These are phyloP conservation scores for Leishmania gerbilli DNA, from an alignment of 208 protist species.

Conservation along the genomic window DNA sequence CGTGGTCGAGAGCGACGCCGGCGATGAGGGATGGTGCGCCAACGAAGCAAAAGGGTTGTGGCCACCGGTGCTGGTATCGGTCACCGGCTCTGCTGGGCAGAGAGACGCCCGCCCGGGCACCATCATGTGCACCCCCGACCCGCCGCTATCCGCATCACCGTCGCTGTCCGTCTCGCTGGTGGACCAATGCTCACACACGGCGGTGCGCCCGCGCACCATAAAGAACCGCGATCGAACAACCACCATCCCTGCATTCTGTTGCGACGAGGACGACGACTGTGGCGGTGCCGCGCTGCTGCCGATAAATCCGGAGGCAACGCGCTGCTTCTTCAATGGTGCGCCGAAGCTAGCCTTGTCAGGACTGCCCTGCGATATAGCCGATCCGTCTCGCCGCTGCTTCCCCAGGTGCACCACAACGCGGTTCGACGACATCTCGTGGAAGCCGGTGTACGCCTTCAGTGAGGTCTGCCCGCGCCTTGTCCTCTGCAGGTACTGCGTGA, in stretches of 20 bases:
- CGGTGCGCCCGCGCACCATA: conserved; percentile 28
- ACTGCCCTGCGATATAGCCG: background rate
- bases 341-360: conserved; percentile 22
- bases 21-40: background rate
- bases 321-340: conserved; percentile 44
- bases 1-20: conserved; percentile 1
- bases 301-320: conserved; percentile 43
- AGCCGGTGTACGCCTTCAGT: conserved; percentile 63
- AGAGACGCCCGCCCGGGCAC: background rate
- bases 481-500: conserved; percentile 58
- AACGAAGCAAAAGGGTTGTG: background rate
- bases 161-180: conserved; percentile 28
- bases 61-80: background rate
- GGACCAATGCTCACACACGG: conserved; percentile 39
- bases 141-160: background rate
- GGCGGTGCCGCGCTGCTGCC: background rate
- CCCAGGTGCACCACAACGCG: conserved; percentile 49
- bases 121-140: background rate
- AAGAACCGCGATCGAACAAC: conserved; percentile 77
- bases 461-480: conserved; percentile 53
- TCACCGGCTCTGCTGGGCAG: background rate
- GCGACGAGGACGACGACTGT: background rate
- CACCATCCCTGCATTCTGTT: conserved; percentile 6
- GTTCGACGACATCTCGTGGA: conserved; percentile 46
- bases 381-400: conserved; percentile 3